phyloP scores from a whole-genome alignment of 78 protist species.

The Trichosphaerium sp. region DNA sequence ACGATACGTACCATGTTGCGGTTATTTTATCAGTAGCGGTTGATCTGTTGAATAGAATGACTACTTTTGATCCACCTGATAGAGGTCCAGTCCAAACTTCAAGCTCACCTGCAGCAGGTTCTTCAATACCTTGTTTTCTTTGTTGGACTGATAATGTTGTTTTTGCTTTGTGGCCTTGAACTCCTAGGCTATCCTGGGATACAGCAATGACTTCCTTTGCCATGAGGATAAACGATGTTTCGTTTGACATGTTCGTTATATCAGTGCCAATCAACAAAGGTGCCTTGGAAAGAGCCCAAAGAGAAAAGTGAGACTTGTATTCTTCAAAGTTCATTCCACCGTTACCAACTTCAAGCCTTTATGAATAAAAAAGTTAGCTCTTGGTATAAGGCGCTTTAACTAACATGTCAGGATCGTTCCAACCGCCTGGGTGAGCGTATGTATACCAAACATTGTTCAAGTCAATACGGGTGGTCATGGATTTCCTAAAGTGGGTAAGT shows the following conservation, averaged over 20 bases:
- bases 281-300: conserved; percentile 13
- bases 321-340: conserved; percentile 2
- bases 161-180: too few relatives aligned
- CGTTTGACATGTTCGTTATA: not conserved
- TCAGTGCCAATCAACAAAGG: conserved; percentile 23
- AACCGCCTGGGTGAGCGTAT: conserved; percentile 8
- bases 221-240: not conserved
- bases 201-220: not conserved
- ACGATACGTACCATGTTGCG: too few relatives aligned
- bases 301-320: conserved; percentile 1
- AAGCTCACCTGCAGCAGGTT: too few relatives aligned
- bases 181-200: conserved; percentile 1
- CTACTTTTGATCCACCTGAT: not conserved
- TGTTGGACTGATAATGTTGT: too few relatives aligned
- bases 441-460: not conserved
- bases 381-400: not conserved
- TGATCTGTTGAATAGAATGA: conserved; percentile 20
- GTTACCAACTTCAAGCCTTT: conserved; percentile 11
- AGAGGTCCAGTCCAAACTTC: conserved; percentile 28
- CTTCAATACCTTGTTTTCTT: too few relatives aligned
- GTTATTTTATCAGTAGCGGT: too few relatives aligned
- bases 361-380: not conserved
- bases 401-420: not conserved
- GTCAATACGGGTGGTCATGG: not conserved
- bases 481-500: not conserved